Evolutionary conservation across 2,329 filamentous ascomycete species (phyloP).

Genomic region (Neonectria sp.): DNA sequence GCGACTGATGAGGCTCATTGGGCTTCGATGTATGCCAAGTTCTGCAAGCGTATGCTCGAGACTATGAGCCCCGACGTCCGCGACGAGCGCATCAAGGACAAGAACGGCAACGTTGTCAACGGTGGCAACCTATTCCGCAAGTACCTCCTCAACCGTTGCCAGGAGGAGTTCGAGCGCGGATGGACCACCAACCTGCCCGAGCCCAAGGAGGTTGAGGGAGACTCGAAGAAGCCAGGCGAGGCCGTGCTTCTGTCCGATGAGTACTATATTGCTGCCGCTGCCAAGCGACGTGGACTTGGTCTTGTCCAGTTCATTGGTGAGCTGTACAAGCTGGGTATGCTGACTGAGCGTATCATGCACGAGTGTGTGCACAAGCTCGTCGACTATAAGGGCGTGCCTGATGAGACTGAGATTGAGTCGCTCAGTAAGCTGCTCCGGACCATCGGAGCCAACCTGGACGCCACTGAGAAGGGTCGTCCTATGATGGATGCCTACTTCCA

Average conservation of each 20-base stretch:
- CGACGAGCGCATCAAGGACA: slow-evolving; percentile 95
- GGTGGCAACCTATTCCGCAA: slow-evolving; percentile 97
- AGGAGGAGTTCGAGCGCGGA: slow-evolving; percentile 98
- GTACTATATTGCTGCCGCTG: slow-evolving; percentile 93
- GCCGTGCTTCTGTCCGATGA: slow-evolving; percentile 92
- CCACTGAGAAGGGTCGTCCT: slow-evolving; percentile 83
- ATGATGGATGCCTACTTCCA: slow-evolving; percentile 97
- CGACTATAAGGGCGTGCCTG: slow-evolving; percentile 92
- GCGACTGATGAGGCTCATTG: slow-evolving; percentile 98
- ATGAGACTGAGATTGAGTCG: slow-evolving; percentile 97
- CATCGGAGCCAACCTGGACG: slow-evolving; percentile 90
- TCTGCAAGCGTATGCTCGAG: slow-evolving; percentile 97
- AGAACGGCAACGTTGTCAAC: slow-evolving; percentile 87
- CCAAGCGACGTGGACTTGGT: slow-evolving; percentile 97
- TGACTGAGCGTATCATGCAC: slow-evolving; percentile 99
- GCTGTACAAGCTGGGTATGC: slow-evolving; percentile 98
- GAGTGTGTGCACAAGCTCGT: slow-evolving; percentile 98
- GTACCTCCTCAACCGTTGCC: slow-evolving; percentile 97
- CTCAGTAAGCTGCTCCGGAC: slow-evolving; percentile 93
- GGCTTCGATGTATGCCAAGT: slow-evolving; percentile 99
- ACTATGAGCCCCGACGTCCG: slow-evolving; percentile 96
- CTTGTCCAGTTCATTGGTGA: slow-evolving; percentile 99
- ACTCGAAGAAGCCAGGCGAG: slow-evolving; percentile 74
- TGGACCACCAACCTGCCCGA: slow-evolving; percentile 91
- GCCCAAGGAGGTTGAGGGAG: slow-evolving; percentile 75